Conservation (phyloP, 2,329 filamentous ascomycete species). For the Ophiostoma triangulosporum region DNA sequence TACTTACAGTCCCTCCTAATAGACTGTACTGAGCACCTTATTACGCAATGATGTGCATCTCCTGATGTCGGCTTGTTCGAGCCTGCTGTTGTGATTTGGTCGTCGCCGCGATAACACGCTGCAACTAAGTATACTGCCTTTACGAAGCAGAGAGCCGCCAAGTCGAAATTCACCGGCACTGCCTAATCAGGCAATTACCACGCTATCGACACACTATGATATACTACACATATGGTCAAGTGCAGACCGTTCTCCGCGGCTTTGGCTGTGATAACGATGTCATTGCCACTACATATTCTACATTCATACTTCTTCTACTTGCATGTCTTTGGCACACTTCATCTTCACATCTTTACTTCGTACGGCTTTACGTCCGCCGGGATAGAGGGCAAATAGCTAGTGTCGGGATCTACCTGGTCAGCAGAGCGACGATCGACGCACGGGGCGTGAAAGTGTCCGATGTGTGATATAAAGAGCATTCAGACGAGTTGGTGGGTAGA, state of each 20-base stretch:
- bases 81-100: not conserved
- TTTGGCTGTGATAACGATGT: too few relatives aligned
- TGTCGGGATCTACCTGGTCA: not conserved
- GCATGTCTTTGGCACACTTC: too few relatives aligned
- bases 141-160: too few relatives aligned
- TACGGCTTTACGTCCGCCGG: too few relatives aligned
- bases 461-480: not conserved
- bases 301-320: too few relatives aligned
- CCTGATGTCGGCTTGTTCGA: not conserved
- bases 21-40: not conserved
- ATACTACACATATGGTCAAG: too few relatives aligned
- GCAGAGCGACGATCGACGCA: not conserved
- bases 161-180: not conserved
- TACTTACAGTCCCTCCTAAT: too few relatives aligned
- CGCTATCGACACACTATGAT: too few relatives aligned
- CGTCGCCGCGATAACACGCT: not conserved
- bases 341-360: not conserved
- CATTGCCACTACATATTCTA: too few relatives aligned
- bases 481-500: not conserved
- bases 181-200: not conserved
- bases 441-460: not conserved
- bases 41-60: conserved; percentile 7
- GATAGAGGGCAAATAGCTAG: not conserved
- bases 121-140: too few relatives aligned
- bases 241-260: too few relatives aligned